Evolutionary conservation across 148 eudicot species (phyloP), one percentile per base, ranked within the genome.

Genomic region (Polygonum aviculare): DNA sequence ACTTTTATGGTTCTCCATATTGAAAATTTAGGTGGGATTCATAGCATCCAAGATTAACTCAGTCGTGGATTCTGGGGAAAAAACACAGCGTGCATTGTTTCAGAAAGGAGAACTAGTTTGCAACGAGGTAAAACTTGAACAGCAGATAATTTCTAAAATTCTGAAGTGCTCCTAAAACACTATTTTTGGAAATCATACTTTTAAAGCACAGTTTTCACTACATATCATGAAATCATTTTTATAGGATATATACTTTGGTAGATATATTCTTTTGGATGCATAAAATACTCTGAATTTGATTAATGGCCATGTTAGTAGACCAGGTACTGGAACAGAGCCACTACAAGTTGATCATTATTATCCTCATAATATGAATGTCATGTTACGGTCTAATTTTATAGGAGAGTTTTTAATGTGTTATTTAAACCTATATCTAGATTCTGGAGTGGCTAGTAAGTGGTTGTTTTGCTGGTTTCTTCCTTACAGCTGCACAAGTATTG

Each of bases 71-170:
- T 80, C 79, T 49, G 91, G 85, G 75, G 82, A 83, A 38, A 89
- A 90, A 52, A 87, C 73, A 55, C 86, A 81, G 80, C 85, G 83
- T 74, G 85, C 87, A 78, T 72, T 95, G 80, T 77, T 75, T 63
- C 82, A 50, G 50, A 92, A 86, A 83, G 75, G 79, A 79, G 93
- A 90, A 85, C 87, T 85, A 51, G 79, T 95, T 60, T 80, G 79
- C 21, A 78, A 78, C 72, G 90, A 89, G 94, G 98, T 95, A 78
- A 75, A 75, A 44, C 4, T 74, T 33, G 12, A 21, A 19, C n/a
- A 21, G 15, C 18, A n/a, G 74, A 14, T 45, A 44, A 26, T 36
- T 11, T 22, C 67, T 21, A 11, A 22, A 8, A 14, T 60, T 60
- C 67, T 22, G 36, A 22, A 60, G 67, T 2, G 21, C 63, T 57